These are phyloP conservation scores for Rhodamnia argentea DNA, from an alignment of 345 rosid genomes.

Conservation along the genomic window DNA sequence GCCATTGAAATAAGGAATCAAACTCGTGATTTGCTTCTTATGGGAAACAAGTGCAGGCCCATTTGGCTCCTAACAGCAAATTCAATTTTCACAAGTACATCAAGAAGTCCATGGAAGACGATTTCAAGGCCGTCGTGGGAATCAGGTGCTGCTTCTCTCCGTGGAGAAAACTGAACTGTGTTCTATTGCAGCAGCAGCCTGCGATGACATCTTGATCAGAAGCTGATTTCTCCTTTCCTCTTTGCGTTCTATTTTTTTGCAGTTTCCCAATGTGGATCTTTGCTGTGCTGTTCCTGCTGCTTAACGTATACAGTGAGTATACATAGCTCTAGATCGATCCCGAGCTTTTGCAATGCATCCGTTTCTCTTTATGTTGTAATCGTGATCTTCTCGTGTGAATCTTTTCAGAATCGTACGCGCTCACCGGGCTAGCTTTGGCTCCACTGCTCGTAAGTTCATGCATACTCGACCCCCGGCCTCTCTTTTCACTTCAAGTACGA, in stretches of 20 bases:
- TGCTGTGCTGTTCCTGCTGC: slow-evolving; percentile 35
- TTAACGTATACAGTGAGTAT: slow-evolving; percentile 36
- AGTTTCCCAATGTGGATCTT: slow-evolving; percentile 41
- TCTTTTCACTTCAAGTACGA: neutral
- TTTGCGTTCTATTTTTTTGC: neutral
- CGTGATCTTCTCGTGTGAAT: neutral
- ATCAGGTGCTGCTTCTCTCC: slow-evolving; percentile 18
- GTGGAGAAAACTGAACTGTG: neutral
- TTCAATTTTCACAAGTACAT: slow-evolving; percentile 56
- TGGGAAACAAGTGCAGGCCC: slow-evolving; percentile 25
- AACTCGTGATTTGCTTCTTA: neutral
- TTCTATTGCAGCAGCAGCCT: neutral
- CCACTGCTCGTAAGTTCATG: slow-evolving; percentile 26
- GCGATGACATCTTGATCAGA: neutral
- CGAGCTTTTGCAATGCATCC: neutral
- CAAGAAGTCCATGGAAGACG: slow-evolving; percentile 57
- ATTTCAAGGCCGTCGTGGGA: slow-evolving; percentile 55
- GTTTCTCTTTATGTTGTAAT: neutral
- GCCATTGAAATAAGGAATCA: neutral
- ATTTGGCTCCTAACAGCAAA: slow-evolving; percentile 30
- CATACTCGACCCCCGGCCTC: neutral
- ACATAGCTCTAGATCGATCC: neutral
- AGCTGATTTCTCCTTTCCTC: neutral
- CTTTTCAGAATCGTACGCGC: slow-evolving; percentile 36
- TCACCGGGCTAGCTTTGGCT: slow-evolving; percentile 29